Base-by-base conservation (phyloP, 305 asterid species). In the Plantago rigida region DNA sequence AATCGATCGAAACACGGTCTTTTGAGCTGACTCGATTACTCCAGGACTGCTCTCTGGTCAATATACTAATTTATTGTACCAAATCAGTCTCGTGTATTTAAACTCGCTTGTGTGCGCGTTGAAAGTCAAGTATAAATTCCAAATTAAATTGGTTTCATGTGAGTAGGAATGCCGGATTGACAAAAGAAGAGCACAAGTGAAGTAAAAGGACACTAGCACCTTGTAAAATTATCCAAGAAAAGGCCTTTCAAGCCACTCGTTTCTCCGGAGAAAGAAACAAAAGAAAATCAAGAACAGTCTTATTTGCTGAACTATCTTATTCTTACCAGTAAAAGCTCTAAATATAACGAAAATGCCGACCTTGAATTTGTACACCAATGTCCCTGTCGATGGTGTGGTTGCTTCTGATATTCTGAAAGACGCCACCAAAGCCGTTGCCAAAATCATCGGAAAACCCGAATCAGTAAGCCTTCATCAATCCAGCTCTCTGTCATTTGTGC, bases 341-440 rank as follows among this genome's bases (percentile, higher is more conserved):
- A 36, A 19, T 46, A 10, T 50, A 9, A 22, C 0, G 52, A 71
- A 49, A 69, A 90, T 91, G 98, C 98, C 98, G 28, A 86, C 96
- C 2, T 73, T 91, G 82, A 91, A 86, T 75, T 64, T 91, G 71
- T 86, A 69, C 82, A 84, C 84, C 51, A 91, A 91, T 65, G 75
- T 88, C 42, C 98, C 98, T 5, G 96, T 91, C 31, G 98, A 91
- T 59, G 78, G 87, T 3, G 96, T 91, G 14, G 84, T 86, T 29
- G 96, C 93, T 60, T 91, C 98, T 46, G 96, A 91, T 64, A 84
- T 91, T 61, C 95, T 91, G 63, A 84, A 81, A 68, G 96, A 91
- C 81, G 95, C 96, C 39, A 84, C 96, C 36, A 91, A 88, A 83
- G 96, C 96, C 14, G 96, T 91, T 52, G 87, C 96, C 61, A 91